These are phyloP conservation scores for Torulaspora pretoriensis DNA, from an alignment of 1,139 yeast genomes.

Conservation along the genomic window DNA sequence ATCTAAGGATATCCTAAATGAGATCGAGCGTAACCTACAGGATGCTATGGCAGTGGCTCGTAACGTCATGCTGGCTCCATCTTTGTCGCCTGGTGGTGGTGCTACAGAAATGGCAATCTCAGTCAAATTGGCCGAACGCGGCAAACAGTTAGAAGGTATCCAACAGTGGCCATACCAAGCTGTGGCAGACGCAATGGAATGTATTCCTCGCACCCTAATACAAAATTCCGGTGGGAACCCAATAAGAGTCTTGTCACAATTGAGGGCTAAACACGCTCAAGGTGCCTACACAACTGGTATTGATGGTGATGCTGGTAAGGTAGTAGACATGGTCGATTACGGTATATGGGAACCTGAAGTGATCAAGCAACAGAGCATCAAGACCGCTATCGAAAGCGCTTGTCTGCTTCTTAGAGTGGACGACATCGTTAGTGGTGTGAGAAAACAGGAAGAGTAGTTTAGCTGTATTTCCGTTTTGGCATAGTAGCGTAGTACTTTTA, in stretches of 20 bases:
- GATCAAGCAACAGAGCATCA: slow-evolving; percentile 91
- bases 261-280: slow-evolving; percentile 94
- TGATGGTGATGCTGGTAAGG: slow-evolving; percentile 90
- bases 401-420: slow-evolving; percentile 91
- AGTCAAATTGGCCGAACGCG: slow-evolving; percentile 82
- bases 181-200: slow-evolving; percentile 97
- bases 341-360: slow-evolving; percentile 99
- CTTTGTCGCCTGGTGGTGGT: slow-evolving; percentile 97
- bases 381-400: slow-evolving; percentile 96
- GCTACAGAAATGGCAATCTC: slow-evolving; percentile 99
- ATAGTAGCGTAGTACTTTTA: neutral
- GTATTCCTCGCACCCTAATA: slow-evolving; percentile 91
- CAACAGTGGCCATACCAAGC: slow-evolving; percentile 99
- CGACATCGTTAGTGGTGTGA: slow-evolving; percentile 94
- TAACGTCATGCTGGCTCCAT: slow-evolving; percentile 92
- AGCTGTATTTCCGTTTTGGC: neutral
- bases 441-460: slow-evolving; percentile 41
- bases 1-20: slow-evolving; percentile 92
- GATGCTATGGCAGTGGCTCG: slow-evolving; percentile 99
- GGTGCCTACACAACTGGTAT: slow-evolving; percentile 84
- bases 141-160: slow-evolving; percentile 88
- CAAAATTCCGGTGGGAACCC: slow-evolving; percentile 99
- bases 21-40: slow-evolving; percentile 93
- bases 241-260: slow-evolving; percentile 78
- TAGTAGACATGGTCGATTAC: slow-evolving; percentile 91